A percentile compares a stretch with the other conserved stretches of the same genome.
Evolutionary conservation across 2,329 filamentous ascomycete species (phyloP).

Genomic region (Hypoxylon sp.): DNA sequence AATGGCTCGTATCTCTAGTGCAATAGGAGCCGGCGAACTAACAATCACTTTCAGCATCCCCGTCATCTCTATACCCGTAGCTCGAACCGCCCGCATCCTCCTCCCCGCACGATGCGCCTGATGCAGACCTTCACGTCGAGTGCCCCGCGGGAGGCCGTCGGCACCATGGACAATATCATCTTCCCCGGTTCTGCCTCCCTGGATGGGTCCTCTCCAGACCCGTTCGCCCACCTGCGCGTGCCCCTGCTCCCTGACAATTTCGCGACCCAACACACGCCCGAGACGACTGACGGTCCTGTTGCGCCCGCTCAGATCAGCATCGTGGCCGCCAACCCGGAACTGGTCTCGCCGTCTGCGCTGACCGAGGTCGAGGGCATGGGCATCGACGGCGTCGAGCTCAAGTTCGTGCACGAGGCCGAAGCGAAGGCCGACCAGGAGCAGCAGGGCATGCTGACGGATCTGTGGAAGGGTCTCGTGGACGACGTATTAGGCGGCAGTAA

Average conservation of each 20-base stretch:
- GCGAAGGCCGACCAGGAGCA: slow-evolving; percentile 48
- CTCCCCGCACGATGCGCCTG: slow-evolving; percentile 62
- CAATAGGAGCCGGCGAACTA: slow-evolving; percentile 33
- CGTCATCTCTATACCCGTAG: slow-evolving; percentile 51
- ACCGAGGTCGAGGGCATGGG: slow-evolving; percentile 70
- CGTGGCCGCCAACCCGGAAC: slow-evolving; percentile 67
- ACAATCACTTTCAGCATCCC: slow-evolving; percentile 47
- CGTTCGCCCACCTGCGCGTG: slow-evolving; percentile 61
- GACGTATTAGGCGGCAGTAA: slow-evolving; percentile 55
- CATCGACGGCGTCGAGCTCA: slow-evolving; percentile 67
- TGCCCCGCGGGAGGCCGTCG: slow-evolving; percentile 52
- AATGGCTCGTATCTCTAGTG: not conserved
- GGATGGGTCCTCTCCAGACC: slow-evolving; percentile 45
- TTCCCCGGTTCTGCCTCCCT: slow-evolving; percentile 61
- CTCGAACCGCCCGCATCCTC: slow-evolving; percentile 53
- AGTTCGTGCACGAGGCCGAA: slow-evolving; percentile 59
- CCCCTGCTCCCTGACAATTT: slow-evolving; percentile 72
- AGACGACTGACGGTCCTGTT: slow-evolving; percentile 57
- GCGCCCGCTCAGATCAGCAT: slow-evolving; percentile 62
- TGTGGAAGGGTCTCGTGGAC: slow-evolving; percentile 69
- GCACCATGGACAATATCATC: slow-evolving; percentile 64
- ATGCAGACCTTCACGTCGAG: slow-evolving; percentile 73
- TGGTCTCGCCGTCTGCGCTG: slow-evolving; percentile 63
- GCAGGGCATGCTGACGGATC: slow-evolving; percentile 63
- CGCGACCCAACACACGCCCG: slow-evolving; percentile 57